These are phyloP conservation scores for Colletotrichum higginsianum DNA, from an alignment of 2,329 filamentous ascomycete genomes.

Conservation along the genomic window DNA sequence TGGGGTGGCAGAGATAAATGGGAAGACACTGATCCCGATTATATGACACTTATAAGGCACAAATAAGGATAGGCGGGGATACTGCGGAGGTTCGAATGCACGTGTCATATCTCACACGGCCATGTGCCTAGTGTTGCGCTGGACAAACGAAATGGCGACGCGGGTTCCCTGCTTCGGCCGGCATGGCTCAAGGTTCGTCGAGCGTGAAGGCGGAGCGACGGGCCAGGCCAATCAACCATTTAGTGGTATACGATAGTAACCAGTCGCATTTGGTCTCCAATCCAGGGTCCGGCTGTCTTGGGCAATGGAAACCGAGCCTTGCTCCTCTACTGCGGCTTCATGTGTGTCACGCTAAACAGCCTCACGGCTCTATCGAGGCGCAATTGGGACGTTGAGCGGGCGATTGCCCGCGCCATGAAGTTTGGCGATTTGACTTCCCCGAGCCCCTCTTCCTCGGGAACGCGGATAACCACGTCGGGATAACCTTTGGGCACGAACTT, in stretches of 20 bases:
- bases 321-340: not conserved
- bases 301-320: not conserved
- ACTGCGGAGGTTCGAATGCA: not conserved
- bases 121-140: no score
- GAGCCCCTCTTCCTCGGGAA: not conserved
- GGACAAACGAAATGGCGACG: not conserved
- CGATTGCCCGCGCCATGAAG: not conserved
- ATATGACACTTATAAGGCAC: not conserved
- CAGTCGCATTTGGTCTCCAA: not conserved
- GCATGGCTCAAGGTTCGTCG: no score
- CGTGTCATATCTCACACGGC: not conserved
- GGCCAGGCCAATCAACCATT: not conserved
- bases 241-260: not conserved
- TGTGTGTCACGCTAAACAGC: not conserved
- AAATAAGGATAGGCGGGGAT: no score
- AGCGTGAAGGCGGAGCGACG: not conserved
- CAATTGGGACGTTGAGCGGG: no score
- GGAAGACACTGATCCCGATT: not conserved
- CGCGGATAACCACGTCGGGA: not conserved
- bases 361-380: not conserved
- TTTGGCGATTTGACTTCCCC: constrained; percentile 4
- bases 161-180: not conserved
- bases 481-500: not conserved
- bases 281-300: not conserved
- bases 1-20: not conserved